Conservation (phyloP, 2,329 filamentous ascomycete genomes). For the Aspergillus pseudoviridinutans region DNA sequence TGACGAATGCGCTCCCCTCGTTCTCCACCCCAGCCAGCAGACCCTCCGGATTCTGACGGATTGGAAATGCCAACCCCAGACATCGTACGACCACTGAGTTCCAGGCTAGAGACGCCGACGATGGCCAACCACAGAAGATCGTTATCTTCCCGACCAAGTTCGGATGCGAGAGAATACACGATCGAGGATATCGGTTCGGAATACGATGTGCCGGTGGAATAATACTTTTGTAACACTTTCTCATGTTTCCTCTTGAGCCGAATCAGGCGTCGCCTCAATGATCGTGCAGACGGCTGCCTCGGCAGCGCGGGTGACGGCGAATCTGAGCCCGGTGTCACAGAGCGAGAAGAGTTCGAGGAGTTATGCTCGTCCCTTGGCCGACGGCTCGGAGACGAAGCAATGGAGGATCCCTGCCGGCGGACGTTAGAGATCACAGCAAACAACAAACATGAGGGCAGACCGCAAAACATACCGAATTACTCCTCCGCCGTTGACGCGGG, state of each 20-base stretch:
- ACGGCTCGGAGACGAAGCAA: slow-evolving; percentile 39
- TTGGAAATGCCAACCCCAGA: slow-evolving; percentile 67
- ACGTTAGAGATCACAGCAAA: slow-evolving; percentile 11
- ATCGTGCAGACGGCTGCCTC: slow-evolving; percentile 65
- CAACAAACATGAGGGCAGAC: background rate
- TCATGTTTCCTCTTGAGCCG: slow-evolving; percentile 76
- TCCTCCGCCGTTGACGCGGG: slow-evolving; percentile 75
- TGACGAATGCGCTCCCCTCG: slow-evolving; percentile 80
- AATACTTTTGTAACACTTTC: slow-evolving; percentile 72
- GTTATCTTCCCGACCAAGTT: slow-evolving; percentile 93
- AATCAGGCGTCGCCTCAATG: slow-evolving; percentile 68
- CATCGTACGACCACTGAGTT: slow-evolving; percentile 82
- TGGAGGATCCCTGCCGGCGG: slow-evolving; percentile 34
- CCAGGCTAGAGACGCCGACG: slow-evolving; percentile 89
- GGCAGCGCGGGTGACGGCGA: slow-evolving; percentile 39
- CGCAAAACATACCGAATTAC: slow-evolving; percentile 66
- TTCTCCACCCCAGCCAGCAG: slow-evolving; percentile 73
- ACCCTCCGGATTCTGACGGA: slow-evolving; percentile 51
- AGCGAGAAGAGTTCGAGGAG: slow-evolving; percentile 45
- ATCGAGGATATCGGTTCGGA: slow-evolving; percentile 93
- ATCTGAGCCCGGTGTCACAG: slow-evolving; percentile 41
- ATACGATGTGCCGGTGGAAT: slow-evolving; percentile 81
- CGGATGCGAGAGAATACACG: slow-evolving; percentile 89
- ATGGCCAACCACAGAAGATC: slow-evolving; percentile 93
- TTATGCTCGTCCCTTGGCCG: slow-evolving; percentile 37